A percentile compares a stretch with the other conserved stretches of the same genome.
phyloP scores from a whole-genome alignment of 805 yeast species.

The Spathaspora boniae region DNA sequence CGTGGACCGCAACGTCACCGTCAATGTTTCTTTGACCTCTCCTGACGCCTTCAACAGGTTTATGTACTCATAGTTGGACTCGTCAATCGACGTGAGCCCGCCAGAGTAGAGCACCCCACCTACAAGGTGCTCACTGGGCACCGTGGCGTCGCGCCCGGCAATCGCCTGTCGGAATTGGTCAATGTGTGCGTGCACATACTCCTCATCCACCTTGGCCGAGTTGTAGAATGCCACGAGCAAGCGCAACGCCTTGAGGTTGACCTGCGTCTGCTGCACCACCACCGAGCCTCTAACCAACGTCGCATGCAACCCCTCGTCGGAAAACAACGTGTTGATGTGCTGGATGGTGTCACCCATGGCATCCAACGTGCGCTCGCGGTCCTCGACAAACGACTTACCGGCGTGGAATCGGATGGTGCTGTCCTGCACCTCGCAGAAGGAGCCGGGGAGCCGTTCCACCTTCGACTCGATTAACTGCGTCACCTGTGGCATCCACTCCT shows the following conservation, averaged over 20 bases:
- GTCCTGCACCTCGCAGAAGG: conserved; percentile 68
- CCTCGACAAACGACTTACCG: conserved; percentile 58
- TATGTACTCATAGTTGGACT: conserved; percentile 57
- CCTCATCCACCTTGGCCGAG: conserved; percentile 7
- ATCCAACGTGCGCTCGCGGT: conserved; percentile 58
- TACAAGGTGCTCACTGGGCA: conserved; percentile 1
- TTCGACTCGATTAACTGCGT: conserved; percentile 53
- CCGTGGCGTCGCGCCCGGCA: conserved; percentile 5
- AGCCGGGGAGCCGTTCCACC: conserved; percentile 77
- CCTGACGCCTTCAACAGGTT: conserved; percentile 37
- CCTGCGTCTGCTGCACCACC: conserved; percentile 64
- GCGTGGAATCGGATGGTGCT: conserved; percentile 76
- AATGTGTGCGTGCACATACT: conserved; percentile 16
- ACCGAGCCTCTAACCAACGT: conserved; percentile 65
- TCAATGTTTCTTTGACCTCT: conserved; percentile 45
- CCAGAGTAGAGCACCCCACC: conserved; percentile 49
- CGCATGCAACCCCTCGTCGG: conserved; percentile 63
- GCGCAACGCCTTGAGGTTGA: conserved; percentile 54
- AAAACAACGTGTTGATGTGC: conserved; percentile 74
- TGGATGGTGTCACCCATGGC: conserved; percentile 82
- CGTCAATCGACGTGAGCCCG: conserved; percentile 65
- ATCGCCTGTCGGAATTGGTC: conserved; percentile 19
- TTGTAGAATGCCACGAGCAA: conserved; percentile 43
- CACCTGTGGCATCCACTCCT: conserved; percentile 59
- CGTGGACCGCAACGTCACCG: conserved; percentile 40